Conservation (phyloP, 371 early-diverging fungal species). For the Haplosporangium sp. region DNA sequence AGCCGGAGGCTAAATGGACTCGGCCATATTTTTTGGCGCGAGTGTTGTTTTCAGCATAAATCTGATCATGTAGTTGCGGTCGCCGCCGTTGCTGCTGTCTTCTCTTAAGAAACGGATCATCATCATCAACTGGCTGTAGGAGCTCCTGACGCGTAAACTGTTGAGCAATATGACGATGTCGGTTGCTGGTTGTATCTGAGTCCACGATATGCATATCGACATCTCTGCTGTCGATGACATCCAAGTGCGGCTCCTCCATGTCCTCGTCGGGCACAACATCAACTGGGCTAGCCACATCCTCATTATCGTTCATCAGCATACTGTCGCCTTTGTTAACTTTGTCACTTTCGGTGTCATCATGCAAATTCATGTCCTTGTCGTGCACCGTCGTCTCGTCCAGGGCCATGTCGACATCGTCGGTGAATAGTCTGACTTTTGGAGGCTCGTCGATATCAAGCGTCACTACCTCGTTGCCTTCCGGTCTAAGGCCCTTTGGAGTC, state of each 20-base stretch:
- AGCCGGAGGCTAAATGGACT: slow-evolving; percentile 56
- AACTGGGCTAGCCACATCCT: slow-evolving; percentile 10
- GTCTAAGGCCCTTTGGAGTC: neutral
- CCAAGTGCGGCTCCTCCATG: slow-evolving; percentile 13
- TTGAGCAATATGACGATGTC: slow-evolving; percentile 22
- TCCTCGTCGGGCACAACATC: slow-evolving; percentile 29
- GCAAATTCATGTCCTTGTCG: neutral
- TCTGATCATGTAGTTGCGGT: slow-evolving; percentile 56
- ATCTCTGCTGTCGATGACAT: slow-evolving; percentile 30
- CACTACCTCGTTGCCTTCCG: slow-evolving; percentile 1
- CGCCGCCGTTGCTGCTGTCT: slow-evolving; percentile 35
- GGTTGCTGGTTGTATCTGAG: slow-evolving; percentile 16
- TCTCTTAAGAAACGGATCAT: slow-evolving; percentile 59
- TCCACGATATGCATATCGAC: slow-evolving; percentile 20
- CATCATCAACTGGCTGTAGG: slow-evolving; percentile 43
- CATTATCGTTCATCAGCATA: neutral
- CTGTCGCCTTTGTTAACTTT: neutral
- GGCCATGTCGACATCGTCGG: slow-evolving; percentile 12
- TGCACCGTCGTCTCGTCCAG: neutral
- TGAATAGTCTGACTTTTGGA: neutral
- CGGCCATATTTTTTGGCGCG: slow-evolving; percentile 63
- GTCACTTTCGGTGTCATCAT: neutral
- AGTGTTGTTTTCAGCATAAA: slow-evolving; percentile 69
- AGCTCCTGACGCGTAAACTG: slow-evolving; percentile 40
- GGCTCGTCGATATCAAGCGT: slow-evolving; percentile 18